Base-by-base conservation (phyloP, 1,284 basidiomycete species). In the Apiotrichum domesticum region DNA sequence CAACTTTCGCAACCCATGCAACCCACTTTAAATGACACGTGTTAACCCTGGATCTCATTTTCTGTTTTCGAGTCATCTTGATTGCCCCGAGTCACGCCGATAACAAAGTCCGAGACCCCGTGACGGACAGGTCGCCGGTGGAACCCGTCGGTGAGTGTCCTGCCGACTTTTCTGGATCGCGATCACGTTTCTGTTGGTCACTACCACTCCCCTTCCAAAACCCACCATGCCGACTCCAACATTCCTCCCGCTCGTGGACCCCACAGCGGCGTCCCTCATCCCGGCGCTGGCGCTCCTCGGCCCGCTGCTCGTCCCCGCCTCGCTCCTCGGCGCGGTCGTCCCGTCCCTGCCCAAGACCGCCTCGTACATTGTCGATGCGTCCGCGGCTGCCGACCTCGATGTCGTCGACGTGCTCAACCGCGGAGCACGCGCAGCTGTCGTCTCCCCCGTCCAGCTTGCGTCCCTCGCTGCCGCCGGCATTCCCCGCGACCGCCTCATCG, bases 341-440 rank as follows among this genome's bases (percentile, higher is more conserved):
- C 49, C 68, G 4, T 57, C 59, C 51, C 71, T 65, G 50, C 74
- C 62, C 14, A 56, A 58, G 47, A 66, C 61, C 8, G 73, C 70
- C 9, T 66, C 68, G 9, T 80, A 80, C 68, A 83, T 81, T 64
- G 73, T 91, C 50, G 80, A 88, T 52, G 78, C 86, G 54, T 75
- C 81, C 53, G 74, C 77, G 59, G 63, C 77, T 39, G 68, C 79
- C 6, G 79, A 85, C 42, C 78, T 87, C 60, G 79, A 85, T 46
- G 79, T 89, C 59, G 79, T 86, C 56, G 75, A 82, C 29, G 81
- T 81, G 77, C 82, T 95, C 39, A 88, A 95, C 74, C 75, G 79
- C 33, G 90, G 92, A 33, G 84, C 85, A 2, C 81, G 85, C 66
- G 91, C 89, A 69, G 80, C 90, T 66, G 84, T 93, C 39, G 78